Evolutionary conservation across 2,329 filamentous ascomycete genomes (phyloP).

Genomic region (Cladosporium oxysporum): DNA sequence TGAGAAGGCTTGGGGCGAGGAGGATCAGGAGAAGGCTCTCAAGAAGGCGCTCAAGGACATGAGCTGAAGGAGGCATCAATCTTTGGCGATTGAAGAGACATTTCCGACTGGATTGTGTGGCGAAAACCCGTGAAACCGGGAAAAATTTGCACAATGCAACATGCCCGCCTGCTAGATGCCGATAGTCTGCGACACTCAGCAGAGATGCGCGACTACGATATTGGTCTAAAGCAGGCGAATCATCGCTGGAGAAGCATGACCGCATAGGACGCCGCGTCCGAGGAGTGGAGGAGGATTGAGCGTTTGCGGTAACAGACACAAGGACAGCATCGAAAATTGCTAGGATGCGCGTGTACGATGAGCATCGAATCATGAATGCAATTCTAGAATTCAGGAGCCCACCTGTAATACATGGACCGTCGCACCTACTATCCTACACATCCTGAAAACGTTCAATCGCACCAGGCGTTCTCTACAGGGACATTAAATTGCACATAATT

Average conservation of each 20-base stretch:
- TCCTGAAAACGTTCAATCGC: neutral
- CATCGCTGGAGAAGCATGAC: neutral
- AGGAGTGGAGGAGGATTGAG: neutral
- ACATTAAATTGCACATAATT: neutral
- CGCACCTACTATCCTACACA: neutral
- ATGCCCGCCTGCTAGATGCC: neutral
- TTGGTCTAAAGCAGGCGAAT: neutral
- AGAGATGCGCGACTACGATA: neutral
- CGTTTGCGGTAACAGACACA: neutral
- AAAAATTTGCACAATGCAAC: neutral
- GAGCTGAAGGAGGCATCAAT: slow-evolving; percentile 22
- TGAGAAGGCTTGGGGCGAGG: slow-evolving; percentile 61
- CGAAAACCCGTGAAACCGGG: neutral
- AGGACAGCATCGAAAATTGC: neutral
- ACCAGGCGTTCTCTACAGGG: neutral
- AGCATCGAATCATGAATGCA: neutral
- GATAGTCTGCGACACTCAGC: neutral
- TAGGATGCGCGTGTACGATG: neutral
- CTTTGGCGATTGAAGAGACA: neutral
- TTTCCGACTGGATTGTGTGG: neutral
- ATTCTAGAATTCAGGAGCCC: neutral
- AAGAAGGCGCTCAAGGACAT: slow-evolving; percentile 64
- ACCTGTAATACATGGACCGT: neutral
- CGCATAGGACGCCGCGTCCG: neutral
- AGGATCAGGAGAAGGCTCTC: slow-evolving; percentile 71